A percentile compares a stretch with the other conserved stretches of the same genome.
Conservation (phyloP, 805 yeast genomes). For the Trichomonascus vanleenenianus region DNA sequence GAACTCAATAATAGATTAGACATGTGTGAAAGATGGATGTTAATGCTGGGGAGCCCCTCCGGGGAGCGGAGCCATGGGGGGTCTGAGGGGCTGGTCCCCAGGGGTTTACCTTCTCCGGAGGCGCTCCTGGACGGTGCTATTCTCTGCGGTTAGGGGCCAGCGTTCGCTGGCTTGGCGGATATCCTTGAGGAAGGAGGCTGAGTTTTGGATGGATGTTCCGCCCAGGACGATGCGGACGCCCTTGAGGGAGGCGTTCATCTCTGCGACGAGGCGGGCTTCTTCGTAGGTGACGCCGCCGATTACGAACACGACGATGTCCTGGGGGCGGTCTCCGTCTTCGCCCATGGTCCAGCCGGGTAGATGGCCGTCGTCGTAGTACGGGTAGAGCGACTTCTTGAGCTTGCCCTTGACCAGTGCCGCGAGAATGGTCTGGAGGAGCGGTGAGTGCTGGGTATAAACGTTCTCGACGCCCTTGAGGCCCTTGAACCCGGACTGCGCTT, state of each 20-base stretch:
- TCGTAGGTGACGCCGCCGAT: slow-evolving; percentile 92
- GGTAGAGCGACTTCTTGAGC: slow-evolving; percentile 34
- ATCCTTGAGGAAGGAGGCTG: slow-evolving; percentile 34
- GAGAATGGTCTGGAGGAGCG: slow-evolving; percentile 51
- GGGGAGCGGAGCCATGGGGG: too few species aligned
- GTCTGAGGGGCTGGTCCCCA: too few species aligned
- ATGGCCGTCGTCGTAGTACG: slow-evolving; percentile 34
- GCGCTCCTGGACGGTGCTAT: background rate
- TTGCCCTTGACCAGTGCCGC: slow-evolving; percentile 36
- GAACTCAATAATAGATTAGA: too few species aligned
- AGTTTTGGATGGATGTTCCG: slow-evolving; percentile 54
- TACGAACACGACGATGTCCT: slow-evolving; percentile 32
- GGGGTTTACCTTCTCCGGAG: background rate
- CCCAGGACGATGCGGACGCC: slow-evolving; percentile 72
- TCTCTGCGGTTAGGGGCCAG: slow-evolving; percentile 22
- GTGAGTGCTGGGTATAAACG: slow-evolving; percentile 85
- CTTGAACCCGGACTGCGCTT: slow-evolving; percentile 36
- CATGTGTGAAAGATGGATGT: too few species aligned
- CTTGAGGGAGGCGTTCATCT: slow-evolving; percentile 46
- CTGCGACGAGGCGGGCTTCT: slow-evolving; percentile 77
- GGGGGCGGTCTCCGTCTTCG: slow-evolving; percentile 27
- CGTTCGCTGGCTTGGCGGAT: slow-evolving; percentile 32
- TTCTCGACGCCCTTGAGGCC: slow-evolving; percentile 39
- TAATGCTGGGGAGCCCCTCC: too few species aligned
- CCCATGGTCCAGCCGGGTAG: slow-evolving; percentile 22